Evolutionary conservation across 2,329 filamentous ascomycete species (phyloP), one percentile per base, ranked within the genome.

Genomic region (Colletotrichum godetiae): DNA sequence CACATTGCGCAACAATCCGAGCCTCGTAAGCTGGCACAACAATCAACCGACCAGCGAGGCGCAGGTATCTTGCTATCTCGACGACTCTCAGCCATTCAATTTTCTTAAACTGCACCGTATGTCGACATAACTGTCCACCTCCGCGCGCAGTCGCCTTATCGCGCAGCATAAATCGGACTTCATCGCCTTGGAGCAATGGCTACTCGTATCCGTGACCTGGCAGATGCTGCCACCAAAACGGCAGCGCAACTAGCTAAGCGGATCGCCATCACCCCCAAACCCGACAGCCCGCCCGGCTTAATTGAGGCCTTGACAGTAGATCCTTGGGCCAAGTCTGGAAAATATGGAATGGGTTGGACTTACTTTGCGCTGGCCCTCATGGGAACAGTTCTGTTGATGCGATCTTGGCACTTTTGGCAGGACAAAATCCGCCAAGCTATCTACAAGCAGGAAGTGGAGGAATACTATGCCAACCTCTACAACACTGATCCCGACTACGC

Each of bases 401-500:
- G 95, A 76, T 88, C 94, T 80, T 98, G 95, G 87, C 93, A 98
- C 82, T 92, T 93, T 77, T 98, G 95, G 92, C 95, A 95, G 78
- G 95, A 98, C 86, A 97, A 97, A 85, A 94, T 97, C 76, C 91
- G 95, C 76, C 94, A 95, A 77, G 95, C 95, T 75, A 90, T 97
- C 73, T 94, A 97, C 85, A 96, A 97, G 84, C 92, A 97, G 79
- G 91, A 94, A 80, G 88, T 94, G 78, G 88, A 94, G 79, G 88
- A 92, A 78, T 89, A 92, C 78, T 92, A 90, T 80, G 89, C 81
- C 72, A 81, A 86, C 63, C 76, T 89, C 59, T 88, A 91, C 81
- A 86, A 81, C 79, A 78, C 88, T 67, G 86, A 90, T 62, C 83
- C 86, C 46, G 85, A 87, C 27, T 85, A 85, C 76, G 84, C 83